phyloP scores from a whole-genome alignment of 495 filamentous ascomycete species.

The Neurospora sp. region DNA sequence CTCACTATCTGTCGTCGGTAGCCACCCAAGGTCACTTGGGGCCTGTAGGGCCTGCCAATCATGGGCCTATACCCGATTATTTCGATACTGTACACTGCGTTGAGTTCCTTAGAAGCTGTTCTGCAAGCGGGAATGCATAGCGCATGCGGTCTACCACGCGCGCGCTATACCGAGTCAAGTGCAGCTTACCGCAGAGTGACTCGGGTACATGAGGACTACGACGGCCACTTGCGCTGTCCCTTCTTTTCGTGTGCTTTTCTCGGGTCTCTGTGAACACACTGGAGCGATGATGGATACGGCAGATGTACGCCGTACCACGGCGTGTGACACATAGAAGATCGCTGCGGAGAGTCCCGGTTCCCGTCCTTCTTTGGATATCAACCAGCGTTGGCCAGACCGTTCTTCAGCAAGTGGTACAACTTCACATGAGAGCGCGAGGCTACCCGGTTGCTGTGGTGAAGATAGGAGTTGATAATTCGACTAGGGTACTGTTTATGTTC shows the following conservation, averaged over 20 bases:
- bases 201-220: not conserved
- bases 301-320: not conserved
- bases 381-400: not conserved
- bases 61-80: not conserved
- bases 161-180: not conserved
- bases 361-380: not conserved
- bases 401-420: not conserved
- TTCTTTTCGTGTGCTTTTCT: not conserved
- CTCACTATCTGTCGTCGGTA: not conserved
- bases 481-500: not conserved
- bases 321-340: not conserved
- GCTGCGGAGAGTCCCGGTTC: not conserved
- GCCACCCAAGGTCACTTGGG: not conserved
- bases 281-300: not conserved
- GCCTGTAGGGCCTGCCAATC: not conserved
- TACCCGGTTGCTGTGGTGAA: not conserved
- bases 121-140: not conserved
- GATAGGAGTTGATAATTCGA: not conserved
- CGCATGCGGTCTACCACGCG: not conserved
- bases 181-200: not conserved
- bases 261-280: not conserved
- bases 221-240: not conserved
- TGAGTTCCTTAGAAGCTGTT: not conserved
- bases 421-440: not conserved
- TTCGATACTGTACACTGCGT: not conserved